Evolutionary conservation across 2,329 filamentous ascomycete genomes (phyloP).

Genomic region (Lachnellula subtilissima): DNA sequence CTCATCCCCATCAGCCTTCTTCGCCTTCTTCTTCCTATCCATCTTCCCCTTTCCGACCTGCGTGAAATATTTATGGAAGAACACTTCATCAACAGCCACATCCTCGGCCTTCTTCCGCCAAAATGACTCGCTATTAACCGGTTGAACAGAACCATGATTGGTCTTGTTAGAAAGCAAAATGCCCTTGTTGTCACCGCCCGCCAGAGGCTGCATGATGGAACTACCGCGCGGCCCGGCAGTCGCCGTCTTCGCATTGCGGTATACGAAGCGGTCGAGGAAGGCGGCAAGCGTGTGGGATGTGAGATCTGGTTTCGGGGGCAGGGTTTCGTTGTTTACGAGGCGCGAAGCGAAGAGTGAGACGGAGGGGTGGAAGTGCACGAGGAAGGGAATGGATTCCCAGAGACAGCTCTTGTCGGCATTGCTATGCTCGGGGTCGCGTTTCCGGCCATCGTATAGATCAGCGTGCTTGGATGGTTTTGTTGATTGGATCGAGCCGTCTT

Average conservation of each 20-base stretch:
- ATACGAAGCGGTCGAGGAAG: slow-evolving; percentile 98
- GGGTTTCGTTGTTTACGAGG: slow-evolving; percentile 62
- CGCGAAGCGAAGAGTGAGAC: slow-evolving; percentile 77
- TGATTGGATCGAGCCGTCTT: slow-evolving; percentile 25
- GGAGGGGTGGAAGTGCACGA: slow-evolving; percentile 86
- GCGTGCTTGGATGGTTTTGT: slow-evolving; percentile 7
- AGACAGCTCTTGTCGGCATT: slow-evolving; percentile 90
- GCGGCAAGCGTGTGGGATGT: slow-evolving; percentile 86
- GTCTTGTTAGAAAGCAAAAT: slow-evolving; percentile 49
- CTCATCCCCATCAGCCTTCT: slow-evolving; percentile 42
- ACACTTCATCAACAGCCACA: slow-evolving; percentile 85
- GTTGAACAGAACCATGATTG: slow-evolving; percentile 47
- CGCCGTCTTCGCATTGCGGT: slow-evolving; percentile 79
- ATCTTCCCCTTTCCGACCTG: slow-evolving; percentile 60
- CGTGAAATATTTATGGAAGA: slow-evolving; percentile 97
- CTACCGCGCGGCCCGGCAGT: slow-evolving; percentile 62
- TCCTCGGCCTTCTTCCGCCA: slow-evolving; percentile 88
- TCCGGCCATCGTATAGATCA: slow-evolving; percentile 73
- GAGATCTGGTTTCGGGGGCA: slow-evolving; percentile 84
- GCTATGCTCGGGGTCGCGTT: slow-evolving; percentile 85
- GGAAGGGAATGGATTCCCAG: slow-evolving; percentile 80
- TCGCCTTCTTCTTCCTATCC: slow-evolving; percentile 49
- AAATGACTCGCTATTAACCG: slow-evolving; percentile 83
- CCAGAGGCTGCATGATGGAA: slow-evolving; percentile 95
- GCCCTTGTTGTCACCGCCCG: slow-evolving; percentile 54